These are phyloP conservation scores for Teratosphaeria destructans DNA, from an alignment of 2,329 filamentous ascomycete genomes.

Conservation along the genomic window DNA sequence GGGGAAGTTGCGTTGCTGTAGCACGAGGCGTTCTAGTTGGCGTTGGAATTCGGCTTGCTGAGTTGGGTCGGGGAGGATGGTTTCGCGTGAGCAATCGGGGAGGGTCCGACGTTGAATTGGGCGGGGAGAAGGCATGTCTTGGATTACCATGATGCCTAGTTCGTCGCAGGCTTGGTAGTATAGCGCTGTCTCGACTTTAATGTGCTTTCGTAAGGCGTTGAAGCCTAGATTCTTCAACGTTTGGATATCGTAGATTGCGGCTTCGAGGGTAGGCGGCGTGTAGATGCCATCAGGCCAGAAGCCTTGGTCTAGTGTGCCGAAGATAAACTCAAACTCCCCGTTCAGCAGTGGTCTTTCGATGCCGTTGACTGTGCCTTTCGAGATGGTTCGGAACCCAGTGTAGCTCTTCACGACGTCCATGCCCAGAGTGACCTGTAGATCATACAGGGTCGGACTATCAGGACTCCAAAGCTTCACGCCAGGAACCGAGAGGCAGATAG, in stretches of 20 bases:
- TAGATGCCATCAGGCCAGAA: constrained; percentile 52
- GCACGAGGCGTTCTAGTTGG: constrained; percentile 51
- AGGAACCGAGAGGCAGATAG: constrained; percentile 46
- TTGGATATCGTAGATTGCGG: constrained; percentile 57
- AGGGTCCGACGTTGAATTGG: constrained; percentile 26
- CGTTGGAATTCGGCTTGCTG: constrained; percentile 56
- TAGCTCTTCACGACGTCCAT: constrained; percentile 52
- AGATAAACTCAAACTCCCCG: constrained; percentile 57
- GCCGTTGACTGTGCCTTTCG: constrained; percentile 46
- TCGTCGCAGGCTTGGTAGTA: constrained; percentile 60
- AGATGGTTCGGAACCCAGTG: constrained; percentile 58
- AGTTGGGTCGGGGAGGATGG: constrained; percentile 28
- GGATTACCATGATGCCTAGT: constrained; percentile 55
- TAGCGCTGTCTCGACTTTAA: constrained; percentile 57
- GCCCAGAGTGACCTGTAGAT: constrained; percentile 46
- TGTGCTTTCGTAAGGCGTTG: constrained; percentile 36
- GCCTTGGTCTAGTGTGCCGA: constrained; percentile 60
- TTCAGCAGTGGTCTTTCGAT: constrained; percentile 55
- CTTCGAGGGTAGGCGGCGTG: constrained; percentile 53
- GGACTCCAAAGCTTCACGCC: constrained; percentile 56
- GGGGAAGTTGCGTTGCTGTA: constrained; percentile 54
- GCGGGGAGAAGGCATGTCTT: constrained; percentile 59
- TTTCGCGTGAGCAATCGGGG: constrained; percentile 14
- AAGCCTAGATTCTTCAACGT: constrained; percentile 56
- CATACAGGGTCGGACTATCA: constrained; percentile 52